Evolutionary conservation across 2,329 filamentous ascomycete genomes (phyloP), one percentile per base, ranked within the genome.

Genomic region (Microdochium bolleyi): DNA sequence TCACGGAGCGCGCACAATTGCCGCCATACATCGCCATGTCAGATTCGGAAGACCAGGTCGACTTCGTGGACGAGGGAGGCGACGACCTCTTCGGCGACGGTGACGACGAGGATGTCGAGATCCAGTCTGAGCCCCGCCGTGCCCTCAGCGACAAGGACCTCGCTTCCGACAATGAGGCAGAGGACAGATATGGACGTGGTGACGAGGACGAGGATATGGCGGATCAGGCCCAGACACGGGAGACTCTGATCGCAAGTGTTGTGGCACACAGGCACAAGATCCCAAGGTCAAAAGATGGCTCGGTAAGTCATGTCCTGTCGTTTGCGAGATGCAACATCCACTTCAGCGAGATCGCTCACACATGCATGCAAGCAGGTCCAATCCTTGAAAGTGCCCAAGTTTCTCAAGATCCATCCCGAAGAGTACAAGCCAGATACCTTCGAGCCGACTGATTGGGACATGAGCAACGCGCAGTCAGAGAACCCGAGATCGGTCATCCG

Each of bases 261-360:
- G 41, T 46, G n/a, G 41, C 41, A 21, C 41, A 46, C 21, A 46
- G 88, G 48, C 88, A 92, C 65, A 77, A 82, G 50, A 73, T 85
- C 14, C 88, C 88, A 14, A 85, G 87, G 62, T 79, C 86, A 37
- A 83, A 79, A 57, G 85, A 91, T 63, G 84, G 84, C 62, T 80
- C 82, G 66, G 87, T 91, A 72, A 61, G 78, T 65, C 48, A 9
- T 7, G 13, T 24, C 14, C 41, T 24, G 22, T 38, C 46, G 24
- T 16, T 52, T 27, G 16, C 5, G 2, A 1, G 3, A 8, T 22
- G 37, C 41, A 46, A 16, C 22, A 7, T 4, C 4, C 37, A 19
- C 41, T 46, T 10, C 7, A 46, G 19, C 9, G 10, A 22, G 41
- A 10, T 46, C 3, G 19, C 41, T 46, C 5, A 46, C 41, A 46